Percentiles rank a stretch among this genome's conserved stretches.
Conservation (phyloP, 176 grass and related monocot genomes). For the Oryza meyeriana region DNA sequence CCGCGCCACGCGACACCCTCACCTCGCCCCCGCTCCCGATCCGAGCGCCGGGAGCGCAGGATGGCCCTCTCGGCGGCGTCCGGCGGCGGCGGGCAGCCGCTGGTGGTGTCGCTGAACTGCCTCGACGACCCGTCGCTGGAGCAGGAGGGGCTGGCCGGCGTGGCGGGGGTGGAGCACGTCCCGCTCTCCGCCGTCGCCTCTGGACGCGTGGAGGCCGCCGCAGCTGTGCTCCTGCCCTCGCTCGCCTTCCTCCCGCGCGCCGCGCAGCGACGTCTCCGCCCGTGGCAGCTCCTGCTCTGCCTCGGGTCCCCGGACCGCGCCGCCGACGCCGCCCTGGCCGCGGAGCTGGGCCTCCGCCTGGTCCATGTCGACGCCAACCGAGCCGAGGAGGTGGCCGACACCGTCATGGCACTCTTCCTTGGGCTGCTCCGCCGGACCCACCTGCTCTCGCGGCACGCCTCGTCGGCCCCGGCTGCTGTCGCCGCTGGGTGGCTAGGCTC, state of each 20-base stretch:
- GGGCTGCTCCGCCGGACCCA: conserved; percentile 80
- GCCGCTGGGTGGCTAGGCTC: conserved; percentile 67
- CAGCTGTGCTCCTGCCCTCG: conserved; percentile 67
- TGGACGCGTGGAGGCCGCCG: conserved; percentile 65
- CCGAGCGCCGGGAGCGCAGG: background rate
- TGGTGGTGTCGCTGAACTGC: conserved; percentile 84
- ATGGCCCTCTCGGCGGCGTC: conserved; percentile 49
- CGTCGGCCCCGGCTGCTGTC: conserved; percentile 55
- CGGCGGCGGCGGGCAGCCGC: conserved; percentile 24
- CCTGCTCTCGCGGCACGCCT: conserved; percentile 70
- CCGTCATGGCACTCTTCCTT: conserved; percentile 91
- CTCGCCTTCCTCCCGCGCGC: conserved; percentile 79
- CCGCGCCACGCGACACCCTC: conserved; percentile 23
- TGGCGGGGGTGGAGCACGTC: conserved; percentile 72
- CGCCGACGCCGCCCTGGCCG: conserved; percentile 62
- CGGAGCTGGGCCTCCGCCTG: conserved; percentile 80
- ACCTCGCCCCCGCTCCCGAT: background rate
- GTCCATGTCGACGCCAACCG: conserved; percentile 82
- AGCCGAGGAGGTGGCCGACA: conserved; percentile 93
- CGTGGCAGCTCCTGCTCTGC: conserved; percentile 97
- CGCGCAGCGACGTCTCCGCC: conserved; percentile 78
- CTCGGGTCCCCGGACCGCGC: conserved; percentile 84
- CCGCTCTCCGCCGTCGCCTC: conserved; percentile 58
- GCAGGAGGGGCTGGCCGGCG: conserved; percentile 58
- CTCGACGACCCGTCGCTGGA: conserved; percentile 76